phyloP scores from a whole-genome alignment of 257 asterid genomes.

The Lycium barbarum region DNA sequence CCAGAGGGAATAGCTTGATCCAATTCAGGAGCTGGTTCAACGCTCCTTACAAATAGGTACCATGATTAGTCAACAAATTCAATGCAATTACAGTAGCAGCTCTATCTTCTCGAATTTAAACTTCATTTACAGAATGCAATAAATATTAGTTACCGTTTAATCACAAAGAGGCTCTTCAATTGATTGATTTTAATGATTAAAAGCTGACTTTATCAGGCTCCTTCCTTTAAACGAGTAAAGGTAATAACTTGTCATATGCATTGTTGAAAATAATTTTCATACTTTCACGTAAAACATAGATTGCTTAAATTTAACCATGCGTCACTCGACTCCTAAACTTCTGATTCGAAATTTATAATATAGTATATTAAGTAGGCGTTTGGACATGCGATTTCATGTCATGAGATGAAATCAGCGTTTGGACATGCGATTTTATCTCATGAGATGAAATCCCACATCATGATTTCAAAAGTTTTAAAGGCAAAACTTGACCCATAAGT shows the following conservation, averaged over 20 bases:
- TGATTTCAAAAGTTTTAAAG: no score
- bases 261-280: background rate
- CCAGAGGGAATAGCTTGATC: background rate
- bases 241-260: background rate
- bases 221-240: background rate
- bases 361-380: no score
- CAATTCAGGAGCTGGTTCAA: background rate
- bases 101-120: background rate
- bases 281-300: background rate
- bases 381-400: no score
- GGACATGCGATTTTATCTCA: no score
- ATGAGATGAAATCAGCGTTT: no score
- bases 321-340: background rate
- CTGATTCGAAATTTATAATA: background rate
- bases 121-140: slow-evolving; percentile 4
- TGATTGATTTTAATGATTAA: background rate
- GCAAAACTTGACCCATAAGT: no score
- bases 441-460: no score
- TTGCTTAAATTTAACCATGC: background rate
- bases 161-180: slow-evolving; percentile 24
- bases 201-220: slow-evolving; percentile 25
- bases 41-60: slow-evolving; percentile 26
- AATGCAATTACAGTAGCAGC: background rate
- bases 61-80: background rate
- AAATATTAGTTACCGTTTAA: slow-evolving; percentile 26